Evolutionary conservation across 2,329 filamentous ascomycete species (phyloP), one percentile per base, ranked within the genome.

Genomic region (Ustulina deusta): DNA sequence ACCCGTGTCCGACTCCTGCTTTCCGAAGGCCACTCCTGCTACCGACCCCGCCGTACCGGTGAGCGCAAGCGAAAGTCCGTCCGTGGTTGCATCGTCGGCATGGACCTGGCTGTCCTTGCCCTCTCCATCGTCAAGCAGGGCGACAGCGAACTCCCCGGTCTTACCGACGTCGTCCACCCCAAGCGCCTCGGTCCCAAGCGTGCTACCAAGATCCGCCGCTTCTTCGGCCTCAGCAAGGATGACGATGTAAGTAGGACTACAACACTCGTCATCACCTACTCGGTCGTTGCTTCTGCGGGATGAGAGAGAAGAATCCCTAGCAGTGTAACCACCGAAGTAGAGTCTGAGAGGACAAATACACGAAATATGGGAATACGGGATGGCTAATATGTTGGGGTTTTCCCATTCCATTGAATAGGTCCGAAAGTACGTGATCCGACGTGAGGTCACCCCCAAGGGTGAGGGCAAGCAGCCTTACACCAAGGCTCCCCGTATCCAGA

Each of bases 221-320:
- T 99, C 92, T 99, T 98, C 89, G 91, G 93, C 88, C 93, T 99
- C 90, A 95, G 91, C 93, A 98, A 98, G 94, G 94, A 98, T 91
- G 96, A 99, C 89, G 96, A 99, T 93, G 95, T 98, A 92, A 90
- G 93, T 94, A 83, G 80, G 83, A 80, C 82, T 82, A 83, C 80
- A 76, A 81, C 81, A 84, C 81, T 84, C 84, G 84, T 91, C 89
- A 88, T 92, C 88, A 87, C 91, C 91, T 93, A 86, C 87, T 87
- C 87, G 79, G 81, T 81, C 78, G 73, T 82, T 84, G 82, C 82
- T 80, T 72, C 76, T 76, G 76, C 75, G 73, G 77, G 77, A 76
- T 78, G 77, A 79, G 74, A 78, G 74, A 75, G 74, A 75, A 74
- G 73, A 83, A 79, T 83, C 79, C 78, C 76, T 65, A 77, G 77